Base-by-base conservation (phyloP, 306 rosid genomes). In the Luffa aegyptiaca region DNA sequence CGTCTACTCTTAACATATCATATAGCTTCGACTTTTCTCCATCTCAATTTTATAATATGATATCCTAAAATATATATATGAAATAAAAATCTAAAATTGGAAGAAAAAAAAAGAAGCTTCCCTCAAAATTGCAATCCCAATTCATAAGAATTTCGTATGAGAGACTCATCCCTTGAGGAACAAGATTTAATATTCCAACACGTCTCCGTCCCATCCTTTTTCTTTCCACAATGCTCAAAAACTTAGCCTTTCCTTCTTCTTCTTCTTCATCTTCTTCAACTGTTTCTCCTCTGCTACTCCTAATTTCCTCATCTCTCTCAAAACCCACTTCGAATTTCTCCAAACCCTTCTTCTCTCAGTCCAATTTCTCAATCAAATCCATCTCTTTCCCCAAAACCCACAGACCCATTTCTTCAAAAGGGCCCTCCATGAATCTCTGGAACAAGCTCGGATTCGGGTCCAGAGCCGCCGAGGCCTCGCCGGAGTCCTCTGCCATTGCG, bases 371-470 rank as follows among this genome's bases (percentile, higher is more conserved):
- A 33, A 45, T 42, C 79, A 82, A 84, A 66, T 74, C 82, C 49
- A 49, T 75, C 59, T 85, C 87, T 74, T 84, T 85, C 84, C 85
- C 91, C 18, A 83, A 73, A 75, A 84, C 89, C 62, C 84, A 18
- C 66, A 68, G 86, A 9, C 65, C 70, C 75, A 49, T 82, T 81
- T 75, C 88, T 64, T 44, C 71, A 62, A 73, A 13, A 82, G 81
- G 51, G 46, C 80, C 92, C 79, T 76, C 91, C 82, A 94, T 94
- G 98, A 94, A 91, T 88, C 66, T 94, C 83, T 80, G 89, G 85
- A 91, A 80, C 89, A 89, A 80, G 84, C 90, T 92, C 36, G 95
- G 97, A 36, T 90, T 94, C 80, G 95, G 97, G 35, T 73, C 92
- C 37, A 90, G 87, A 81, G 10, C 91, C 36, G 35, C 82, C 72